Evolutionary conservation across 1,139 yeast genomes (phyloP).

Genomic region (Kurtzmaniella natalensis): DNA sequence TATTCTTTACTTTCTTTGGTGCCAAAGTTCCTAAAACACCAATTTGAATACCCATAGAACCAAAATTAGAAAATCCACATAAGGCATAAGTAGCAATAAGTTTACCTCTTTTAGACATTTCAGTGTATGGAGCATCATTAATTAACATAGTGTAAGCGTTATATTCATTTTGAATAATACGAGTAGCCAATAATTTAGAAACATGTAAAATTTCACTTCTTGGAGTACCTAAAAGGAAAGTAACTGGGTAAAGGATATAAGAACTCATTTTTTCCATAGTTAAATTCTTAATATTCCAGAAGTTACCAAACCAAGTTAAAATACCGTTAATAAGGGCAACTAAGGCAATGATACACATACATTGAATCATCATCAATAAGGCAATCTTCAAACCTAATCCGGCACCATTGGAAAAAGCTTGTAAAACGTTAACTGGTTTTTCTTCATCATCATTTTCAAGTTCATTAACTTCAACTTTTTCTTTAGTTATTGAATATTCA

Average conservation of each 20-base stretch:
- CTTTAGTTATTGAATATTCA: conserved; percentile 51
- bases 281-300: conserved; percentile 53
- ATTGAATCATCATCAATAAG: conserved; percentile 56
- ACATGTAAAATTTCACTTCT: conserved; percentile 50
- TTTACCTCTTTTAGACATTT: conserved; percentile 49
- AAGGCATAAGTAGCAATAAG: conserved; percentile 62
- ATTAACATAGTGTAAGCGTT: conserved; percentile 51
- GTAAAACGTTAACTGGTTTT: conserved; percentile 53
- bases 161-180: conserved; percentile 62
- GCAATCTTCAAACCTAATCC: conserved; percentile 58
- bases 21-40: conserved; percentile 61
- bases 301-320: conserved; percentile 60
- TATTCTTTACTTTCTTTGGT: conserved; percentile 43
- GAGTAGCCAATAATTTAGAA: conserved; percentile 52
- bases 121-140: conserved; percentile 40
- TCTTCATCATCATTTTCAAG: conserved; percentile 31
- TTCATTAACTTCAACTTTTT: conserved; percentile 46
- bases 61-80: conserved; percentile 64
- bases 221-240: conserved; percentile 61
- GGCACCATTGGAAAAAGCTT: conserved; percentile 64
- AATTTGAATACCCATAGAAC: conserved; percentile 60
- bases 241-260: conserved; percentile 57
- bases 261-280: conserved; percentile 56
- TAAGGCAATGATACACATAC: conserved; percentile 59
- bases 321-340: conserved; percentile 58